phyloP scores from a whole-genome alignment of 1,284 basidiomycete genomes.

The Ustilago esculenta region DNA sequence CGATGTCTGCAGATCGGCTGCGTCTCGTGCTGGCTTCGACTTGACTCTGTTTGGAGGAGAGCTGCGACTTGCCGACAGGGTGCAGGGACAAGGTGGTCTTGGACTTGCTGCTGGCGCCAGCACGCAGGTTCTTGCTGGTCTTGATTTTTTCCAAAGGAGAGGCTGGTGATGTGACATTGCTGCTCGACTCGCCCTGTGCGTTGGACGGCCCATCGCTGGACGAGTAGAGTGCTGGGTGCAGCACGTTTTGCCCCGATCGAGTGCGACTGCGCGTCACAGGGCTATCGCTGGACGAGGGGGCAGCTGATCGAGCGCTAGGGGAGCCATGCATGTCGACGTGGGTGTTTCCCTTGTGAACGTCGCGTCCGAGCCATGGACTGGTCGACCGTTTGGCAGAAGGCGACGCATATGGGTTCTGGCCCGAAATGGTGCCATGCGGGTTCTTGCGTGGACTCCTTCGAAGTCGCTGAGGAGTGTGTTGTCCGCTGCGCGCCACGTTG shows the following conservation, averaged over 20 bases:
- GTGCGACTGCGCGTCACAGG: conserved; percentile 53
- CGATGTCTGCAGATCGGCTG: conserved; percentile 3
- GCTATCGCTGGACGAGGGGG: conserved; percentile 33
- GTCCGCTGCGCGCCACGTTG: conserved; percentile 13
- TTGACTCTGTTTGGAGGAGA: conserved; percentile 13
- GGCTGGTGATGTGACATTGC: conserved; percentile 50
- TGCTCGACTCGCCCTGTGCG: conserved; percentile 30
- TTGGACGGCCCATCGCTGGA: conserved; percentile 37
- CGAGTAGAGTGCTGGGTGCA: conserved; percentile 47
- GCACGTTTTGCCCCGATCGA: conserved; percentile 24
- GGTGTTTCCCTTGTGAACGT: conserved; percentile 2
- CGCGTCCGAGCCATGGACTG: conserved; percentile 25
- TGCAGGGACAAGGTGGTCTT: conserved; percentile 19
- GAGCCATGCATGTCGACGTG: conserved; percentile 8
- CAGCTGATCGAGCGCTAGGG: conserved; percentile 7
- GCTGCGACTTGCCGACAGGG: conserved; percentile 11
- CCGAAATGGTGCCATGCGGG: conserved; percentile 55
- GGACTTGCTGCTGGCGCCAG: conserved; percentile 5
- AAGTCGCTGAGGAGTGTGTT: conserved; percentile 30
- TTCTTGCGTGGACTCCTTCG: conserved; percentile 64
- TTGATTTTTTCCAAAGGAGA: conserved; percentile 34
- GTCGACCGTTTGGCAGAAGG: conserved; percentile 11
- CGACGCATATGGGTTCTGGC: conserved; percentile 61
- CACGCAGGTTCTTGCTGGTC: conserved; percentile 2
- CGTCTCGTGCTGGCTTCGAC: conserved; percentile 11